Base-by-base conservation (phyloP, 2,329 filamentous ascomycete genomes). In the Lasiodiplodia sp. region DNA sequence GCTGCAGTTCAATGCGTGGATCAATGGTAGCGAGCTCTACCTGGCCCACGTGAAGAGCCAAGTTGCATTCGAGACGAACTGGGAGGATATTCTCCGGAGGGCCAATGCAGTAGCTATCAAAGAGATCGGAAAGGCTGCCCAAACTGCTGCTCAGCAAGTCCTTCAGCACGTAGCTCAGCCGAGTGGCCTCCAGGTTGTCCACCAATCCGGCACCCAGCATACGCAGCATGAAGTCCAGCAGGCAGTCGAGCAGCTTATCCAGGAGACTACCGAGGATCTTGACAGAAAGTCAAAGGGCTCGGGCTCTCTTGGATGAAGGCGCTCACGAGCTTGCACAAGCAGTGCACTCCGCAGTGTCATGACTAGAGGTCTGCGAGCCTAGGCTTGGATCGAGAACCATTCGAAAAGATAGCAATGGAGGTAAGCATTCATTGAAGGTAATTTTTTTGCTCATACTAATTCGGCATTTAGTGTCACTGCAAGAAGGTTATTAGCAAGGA, bases 11-110 rank as follows among this genome's bases (percentile, higher is more conserved):
- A 16, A 51, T 18, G 58, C 40, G 5, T 63, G 58, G 58, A 25
- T 63, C 18, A 18, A 37, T 25, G 49, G 58, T 18, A 63, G 49
- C 58, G 58, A 23, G 40, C 40, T 63, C 16, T 63, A 63, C 25
- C 23, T 63, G 25, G 25, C 40, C 8, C 40, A 49, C 18, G 62
- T 34, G 28, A 44, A 53, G 49, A 51, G n/a, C 2, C 25, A 53
- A 51, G 23, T 65, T 25, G 23, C 62, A 5, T n/a, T 31, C 5
- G 47, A 38, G 28, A 40, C 25, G 11, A 14, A 38, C 3, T 65
- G 62, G 62, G 31, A 55, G 14, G 25, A 44, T 14, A 14, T 55
- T 6, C 31, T n/a, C 5, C 21, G 4, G 5, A 38, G 53, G 49
- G 58, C 58, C 23, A 51, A 51, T 23, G 14, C 25, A 4, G 25